phyloP scores from a whole-genome alignment of 768 basidiomycete species.

The Russula vinacea region DNA sequence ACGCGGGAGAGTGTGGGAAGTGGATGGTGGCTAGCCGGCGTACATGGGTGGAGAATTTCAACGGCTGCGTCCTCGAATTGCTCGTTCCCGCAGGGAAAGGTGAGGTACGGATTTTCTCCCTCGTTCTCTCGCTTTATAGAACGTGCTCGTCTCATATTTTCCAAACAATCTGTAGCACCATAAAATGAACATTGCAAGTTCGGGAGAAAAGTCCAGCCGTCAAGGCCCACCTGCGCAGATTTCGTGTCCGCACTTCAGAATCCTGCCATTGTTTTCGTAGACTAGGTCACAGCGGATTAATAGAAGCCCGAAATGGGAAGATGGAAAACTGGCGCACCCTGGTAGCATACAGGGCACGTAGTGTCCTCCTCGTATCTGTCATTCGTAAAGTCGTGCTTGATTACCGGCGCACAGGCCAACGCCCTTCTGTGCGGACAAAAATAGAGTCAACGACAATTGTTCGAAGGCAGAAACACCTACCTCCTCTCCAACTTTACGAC shows the following conservation, averaged over 20 bases:
- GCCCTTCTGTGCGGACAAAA: slow-evolving; percentile 40
- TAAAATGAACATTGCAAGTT: neutral
- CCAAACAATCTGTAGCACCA: slow-evolving; percentile 48
- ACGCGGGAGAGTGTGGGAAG: neutral
- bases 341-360: slow-evolving; percentile 65
- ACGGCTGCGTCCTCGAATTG: slow-evolving; percentile 52
- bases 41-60: slow-evolving; percentile 59
- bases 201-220: neutral
- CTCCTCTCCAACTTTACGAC: slow-evolving; percentile 31
- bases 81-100: slow-evolving; percentile 43
- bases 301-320: neutral
- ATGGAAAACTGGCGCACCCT: slow-evolving; percentile 42
- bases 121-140: too few relatives aligned
- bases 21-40: slow-evolving; percentile 28
- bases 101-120: too few relatives aligned
- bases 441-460: slow-evolving; percentile 32
- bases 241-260: slow-evolving; percentile 66
- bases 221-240: slow-evolving; percentile 54
- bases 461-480: neutral
- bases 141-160: slow-evolving; percentile 44
- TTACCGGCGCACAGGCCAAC: slow-evolving; percentile 46
- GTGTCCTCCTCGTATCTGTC: slow-evolving; percentile 47
- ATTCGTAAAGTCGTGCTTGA: slow-evolving; percentile 47
- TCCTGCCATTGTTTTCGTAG: slow-evolving; percentile 48
- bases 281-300: slow-evolving; percentile 39